Base-by-base conservation (phyloP, 805 yeast species). In the Diddensiella caesifluorescens region DNA sequence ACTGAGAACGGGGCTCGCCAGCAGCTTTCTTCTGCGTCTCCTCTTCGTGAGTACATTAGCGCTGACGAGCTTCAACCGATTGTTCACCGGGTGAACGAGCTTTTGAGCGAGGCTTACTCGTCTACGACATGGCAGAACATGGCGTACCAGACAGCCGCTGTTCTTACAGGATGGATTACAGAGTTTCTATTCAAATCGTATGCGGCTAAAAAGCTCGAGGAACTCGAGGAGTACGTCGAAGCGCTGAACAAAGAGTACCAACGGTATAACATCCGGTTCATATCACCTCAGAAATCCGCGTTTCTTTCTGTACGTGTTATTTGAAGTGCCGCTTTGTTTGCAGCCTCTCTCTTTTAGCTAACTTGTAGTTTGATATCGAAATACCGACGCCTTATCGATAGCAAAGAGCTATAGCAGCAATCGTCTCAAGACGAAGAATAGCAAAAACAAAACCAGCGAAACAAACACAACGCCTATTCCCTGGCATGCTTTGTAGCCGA, bases 191-290 rank as follows among this genome's bases (percentile, higher is more conserved):
- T 72, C 4, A 64, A 56, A 44, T 52, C 67, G 2, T 50, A 50
- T 20, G 43, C 53, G 27, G 62, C 65, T 42, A 47, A 62, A 5
- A 57, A 48, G 10, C 63, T 70, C 27, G 53, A 43, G 5, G 54
- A 60, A 20, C 53, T 81, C 38, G 83, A 80, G 41, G 35, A 38
- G 1, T 75, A 66, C 52, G 56, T 75, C 5, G 44, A 41, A 1
- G 44, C 52, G 6, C 26, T 39, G 16, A 51, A 51, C 35, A 35
- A 21, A 2, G 10, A 35, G 7, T 38, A 36, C 23, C 15, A n/a
- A 22, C 5, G 22, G 16, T 22, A 39, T 15, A 40, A 39, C 7
- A 25, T 49, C 5, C 18, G 25, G 18, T 18, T 51, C 9, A 45
- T 51, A 15, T 32, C 42, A 10, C 52, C 49, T 2, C 30, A 21